Conservation (phyloP, 192 early-diverging fungal species). For the Entrophospora sp. region DNA sequence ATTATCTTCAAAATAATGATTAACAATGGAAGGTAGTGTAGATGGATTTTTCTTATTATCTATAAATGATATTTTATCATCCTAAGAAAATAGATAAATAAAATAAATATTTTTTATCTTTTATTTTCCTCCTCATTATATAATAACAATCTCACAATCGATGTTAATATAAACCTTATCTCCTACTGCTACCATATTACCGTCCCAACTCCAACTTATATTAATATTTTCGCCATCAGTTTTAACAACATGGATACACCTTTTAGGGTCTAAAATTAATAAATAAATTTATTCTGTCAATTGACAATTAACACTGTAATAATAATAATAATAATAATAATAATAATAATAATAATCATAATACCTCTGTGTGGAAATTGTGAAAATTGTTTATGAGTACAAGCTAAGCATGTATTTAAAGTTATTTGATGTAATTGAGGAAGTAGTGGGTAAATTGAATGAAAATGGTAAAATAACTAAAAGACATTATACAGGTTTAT, state of each 20-base stretch:
- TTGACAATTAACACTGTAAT: neutral
- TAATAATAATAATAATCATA: conserved; percentile 4
- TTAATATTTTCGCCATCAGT: conserved; percentile 82
- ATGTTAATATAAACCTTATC: conserved; percentile 48
- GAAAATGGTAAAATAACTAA: too few species aligned
- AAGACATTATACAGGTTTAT: too few species aligned
- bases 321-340: neutral
- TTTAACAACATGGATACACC: conserved; percentile 45
- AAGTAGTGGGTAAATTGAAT: too few species aligned
- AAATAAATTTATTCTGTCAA: neutral
- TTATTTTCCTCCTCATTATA: neutral
- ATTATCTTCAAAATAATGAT: conserved; percentile 1
- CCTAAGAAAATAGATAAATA: conserved; percentile 31
- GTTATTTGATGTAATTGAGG: too few species aligned
- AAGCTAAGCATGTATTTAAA: too few species aligned
- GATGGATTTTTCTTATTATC: conserved; percentile 40
- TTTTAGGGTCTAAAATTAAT: conserved; percentile 30
- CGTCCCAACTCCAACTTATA: conserved; percentile 75
- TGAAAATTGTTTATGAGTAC: too few species aligned
- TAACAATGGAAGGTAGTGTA: neutral
- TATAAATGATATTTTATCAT: conserved; percentile 69
- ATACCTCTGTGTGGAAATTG: too few species aligned
- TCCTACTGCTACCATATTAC: conserved; percentile 68
- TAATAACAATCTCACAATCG: too few species aligned
- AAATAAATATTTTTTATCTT: neutral